These are phyloP conservation scores for Fusarium decemcellulare DNA, from an alignment of 2,329 filamentous ascomycete species.

Conservation along the genomic window DNA sequence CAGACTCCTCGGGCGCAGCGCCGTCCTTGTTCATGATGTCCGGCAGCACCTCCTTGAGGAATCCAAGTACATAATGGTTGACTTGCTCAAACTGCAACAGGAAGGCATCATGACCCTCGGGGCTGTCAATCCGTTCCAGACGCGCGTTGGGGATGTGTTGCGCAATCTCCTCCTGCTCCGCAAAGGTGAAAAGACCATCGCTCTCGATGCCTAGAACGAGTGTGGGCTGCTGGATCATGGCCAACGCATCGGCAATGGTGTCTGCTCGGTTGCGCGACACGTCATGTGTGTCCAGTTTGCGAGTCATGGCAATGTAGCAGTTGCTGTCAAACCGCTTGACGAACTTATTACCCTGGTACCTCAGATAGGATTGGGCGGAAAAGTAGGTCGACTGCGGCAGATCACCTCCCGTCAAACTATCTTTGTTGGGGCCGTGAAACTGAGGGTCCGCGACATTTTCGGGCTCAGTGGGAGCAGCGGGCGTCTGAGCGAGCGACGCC, in stretches of 20 bases:
- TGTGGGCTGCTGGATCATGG: conserved; percentile 87
- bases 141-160: conserved; percentile 82
- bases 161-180: conserved; percentile 94
- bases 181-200: conserved; percentile 96
- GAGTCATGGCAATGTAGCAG: conserved; percentile 98
- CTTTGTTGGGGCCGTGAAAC: conserved; percentile 75
- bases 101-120: conserved; percentile 97
- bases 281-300: conserved; percentile 98
- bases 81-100: conserved; percentile 97
- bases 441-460: conserved; percentile 68
- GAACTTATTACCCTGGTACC: conserved; percentile 97
- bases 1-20: conserved; percentile 62
- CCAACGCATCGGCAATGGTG: conserved; percentile 80
- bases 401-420: conserved; percentile 66
- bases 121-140: conserved; percentile 90
- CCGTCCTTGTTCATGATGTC: conserved; percentile 85
- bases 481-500: conserved; percentile 47
- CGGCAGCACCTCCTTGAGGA: conserved; percentile 85
- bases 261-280: conserved; percentile 83
- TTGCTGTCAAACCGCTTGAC: conserved; percentile 98
- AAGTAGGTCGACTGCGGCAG: conserved; percentile 86
- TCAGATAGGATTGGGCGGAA: conserved; percentile 96
- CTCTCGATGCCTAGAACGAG: conserved; percentile 95
- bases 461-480: conserved; percentile 41
- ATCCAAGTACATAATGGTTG: conserved; percentile 87